Base-by-base conservation (phyloP, 1,284 basidiomycete genomes). In the Golubevia pallescens region DNA sequence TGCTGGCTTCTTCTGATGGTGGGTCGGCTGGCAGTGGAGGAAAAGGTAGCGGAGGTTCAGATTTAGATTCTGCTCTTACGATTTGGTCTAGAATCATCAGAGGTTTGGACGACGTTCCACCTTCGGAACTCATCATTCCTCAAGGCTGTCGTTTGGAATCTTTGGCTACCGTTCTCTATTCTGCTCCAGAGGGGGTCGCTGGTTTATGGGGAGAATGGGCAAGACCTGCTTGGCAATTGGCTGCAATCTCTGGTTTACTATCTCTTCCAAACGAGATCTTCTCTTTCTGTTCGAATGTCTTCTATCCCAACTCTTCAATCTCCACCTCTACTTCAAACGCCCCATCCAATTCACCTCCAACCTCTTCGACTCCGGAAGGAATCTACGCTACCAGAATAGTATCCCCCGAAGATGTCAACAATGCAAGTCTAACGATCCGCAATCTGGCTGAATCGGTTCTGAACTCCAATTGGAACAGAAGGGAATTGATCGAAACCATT, bases 401-500 rank as follows among this genome's bases (percentile, higher is more conserved):
- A 23, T 63, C 71, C 10, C 42, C 64, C 8, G 72, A 77, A 3
- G 78, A 79, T 55, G 65, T 79, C 20, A 58, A 61, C 5, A 56
- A 57, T 16, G 73, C 72, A 60, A 74, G 75, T 52, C 92, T 92
- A n/a, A 93, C 93, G 19, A 93, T 94, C 87, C 92, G 93, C 83
- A 89, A 91, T 13, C 87, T 93, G 63, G 91, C 94, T 16, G 90
- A 92, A 55, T 91, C 93, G 73, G 93, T 96, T 20, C 93, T 96
- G 81, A 91, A 90, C 1, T 93, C 93, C 74, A 91, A 93, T 0
- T 98, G 95, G 95, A 98, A 98, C 85, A 93, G 93, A 8, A 87
- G 95, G 16, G 95, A 97, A 74, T 87, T 98, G 42, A 93, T 97
- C 70, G 91, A 94, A 84, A 92, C 95, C n/a, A 87, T 96, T 1